These are phyloP conservation scores for Veloboletus limbatus DNA, from an alignment of 1,284 basidiomycete species.

Conservation along the genomic window DNA sequence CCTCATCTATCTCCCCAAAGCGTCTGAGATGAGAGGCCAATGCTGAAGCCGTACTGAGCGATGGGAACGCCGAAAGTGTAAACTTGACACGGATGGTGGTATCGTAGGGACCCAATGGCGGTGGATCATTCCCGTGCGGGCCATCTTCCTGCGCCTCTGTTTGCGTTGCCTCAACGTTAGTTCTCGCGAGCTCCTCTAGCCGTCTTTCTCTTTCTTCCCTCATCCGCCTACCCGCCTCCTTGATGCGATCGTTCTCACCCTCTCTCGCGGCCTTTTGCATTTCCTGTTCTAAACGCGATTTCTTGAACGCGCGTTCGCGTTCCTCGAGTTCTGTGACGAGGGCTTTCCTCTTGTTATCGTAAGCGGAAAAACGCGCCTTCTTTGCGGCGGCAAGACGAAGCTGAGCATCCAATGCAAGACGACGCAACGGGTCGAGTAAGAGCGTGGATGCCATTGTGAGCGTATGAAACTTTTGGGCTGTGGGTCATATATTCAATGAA, in stretches of 20 bases:
- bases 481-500: conserved; percentile 1
- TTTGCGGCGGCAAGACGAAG: conserved; percentile 70
- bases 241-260: conserved; percentile 71
- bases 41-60: conserved; percentile 48
- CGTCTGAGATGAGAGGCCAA: conserved; percentile 51
- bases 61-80: conserved; percentile 52
- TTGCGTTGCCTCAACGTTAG: conserved; percentile 34
- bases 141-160: conserved; percentile 37
- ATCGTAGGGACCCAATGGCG: conserved; percentile 57
- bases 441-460: conserved; percentile 85
- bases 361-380: conserved; percentile 70
- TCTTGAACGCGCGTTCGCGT: conserved; percentile 75
- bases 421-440: conserved; percentile 78
- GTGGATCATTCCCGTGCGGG: conserved; percentile 48
- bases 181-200: conserved; percentile 45
- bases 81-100: conserved; percentile 74
- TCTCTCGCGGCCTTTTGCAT: conserved; percentile 54
- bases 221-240: conserved; percentile 72
- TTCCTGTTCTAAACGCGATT: conserved; percentile 59
- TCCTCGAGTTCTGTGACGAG: conserved; percentile 84
- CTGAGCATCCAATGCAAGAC: conserved; percentile 81
- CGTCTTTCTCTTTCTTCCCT: conserved; percentile 66
- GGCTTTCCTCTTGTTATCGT: conserved; percentile 76
- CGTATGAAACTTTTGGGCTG: conserved; percentile 82
- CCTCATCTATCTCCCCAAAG: conserved; percentile 62